These are phyloP conservation scores for Phialophora expanda DNA, from an alignment of 2,329 filamentous ascomycete genomes.

Conservation along the genomic window DNA sequence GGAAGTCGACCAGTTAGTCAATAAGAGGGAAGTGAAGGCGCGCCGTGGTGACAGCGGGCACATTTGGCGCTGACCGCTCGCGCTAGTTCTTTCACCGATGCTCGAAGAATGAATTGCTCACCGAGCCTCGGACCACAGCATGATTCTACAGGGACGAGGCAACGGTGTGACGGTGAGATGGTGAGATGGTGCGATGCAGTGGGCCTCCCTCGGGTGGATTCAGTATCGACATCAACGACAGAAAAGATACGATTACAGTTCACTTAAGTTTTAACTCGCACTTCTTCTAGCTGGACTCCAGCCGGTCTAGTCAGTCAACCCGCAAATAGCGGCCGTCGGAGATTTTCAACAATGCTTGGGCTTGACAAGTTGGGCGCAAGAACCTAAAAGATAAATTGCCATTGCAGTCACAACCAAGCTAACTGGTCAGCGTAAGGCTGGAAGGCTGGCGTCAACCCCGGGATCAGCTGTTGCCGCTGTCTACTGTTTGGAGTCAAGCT, in stretches of 20 bases:
- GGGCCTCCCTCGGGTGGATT: background rate
- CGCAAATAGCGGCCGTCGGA: background rate
- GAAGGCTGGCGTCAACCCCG: background rate
- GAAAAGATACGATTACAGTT: background rate
- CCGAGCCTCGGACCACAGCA: background rate
- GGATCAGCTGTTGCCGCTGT: constrained; percentile 6
- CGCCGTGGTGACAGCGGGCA: background rate
- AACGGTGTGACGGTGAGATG: background rate
- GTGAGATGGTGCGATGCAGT: background rate
- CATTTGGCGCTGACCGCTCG: background rate
- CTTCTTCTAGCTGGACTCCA: background rate
- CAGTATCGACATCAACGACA: background rate
- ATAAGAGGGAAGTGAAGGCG: background rate
- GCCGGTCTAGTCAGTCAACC: too few relatives aligned
- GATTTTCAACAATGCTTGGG: background rate
- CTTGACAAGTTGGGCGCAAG: background rate
- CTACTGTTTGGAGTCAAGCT: background rate
- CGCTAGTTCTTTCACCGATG: background rate
- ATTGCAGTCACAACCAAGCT: background rate
- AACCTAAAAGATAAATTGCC: background rate
- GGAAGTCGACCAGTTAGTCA: background rate
- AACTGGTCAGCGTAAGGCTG: background rate
- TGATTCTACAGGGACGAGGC: background rate
- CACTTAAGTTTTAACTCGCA: background rate
- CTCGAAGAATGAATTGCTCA: background rate